phyloP scores from a whole-genome alignment of 768 basidiomycete genomes.

The Hemileccinum rubropunctum region DNA sequence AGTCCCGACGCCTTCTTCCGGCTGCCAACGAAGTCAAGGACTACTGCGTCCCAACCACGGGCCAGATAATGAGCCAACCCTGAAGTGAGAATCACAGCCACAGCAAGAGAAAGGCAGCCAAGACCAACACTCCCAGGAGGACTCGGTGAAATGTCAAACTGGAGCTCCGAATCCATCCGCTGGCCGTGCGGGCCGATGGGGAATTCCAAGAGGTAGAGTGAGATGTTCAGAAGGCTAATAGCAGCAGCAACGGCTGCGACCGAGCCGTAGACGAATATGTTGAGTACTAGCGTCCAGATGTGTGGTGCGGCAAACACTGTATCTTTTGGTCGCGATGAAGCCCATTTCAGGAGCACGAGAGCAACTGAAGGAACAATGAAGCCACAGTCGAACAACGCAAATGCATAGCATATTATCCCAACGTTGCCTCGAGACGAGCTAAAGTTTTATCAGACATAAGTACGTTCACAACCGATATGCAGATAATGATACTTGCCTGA shows the following conservation, averaged over 20 bases:
- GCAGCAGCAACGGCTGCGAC: constrained; percentile 3
- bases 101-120: not conserved
- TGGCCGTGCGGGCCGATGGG: not conserved
- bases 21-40: not conserved
- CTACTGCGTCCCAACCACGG: not conserved
- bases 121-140: constrained; percentile 4
- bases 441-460: too few relatives aligned
- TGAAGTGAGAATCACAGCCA: not conserved
- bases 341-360: constrained; percentile 17
- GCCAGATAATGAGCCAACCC: not conserved
- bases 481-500: constrained; percentile 11
- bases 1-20: too few relatives aligned
- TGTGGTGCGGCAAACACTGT: constrained; percentile 24
- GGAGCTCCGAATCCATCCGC: not conserved
- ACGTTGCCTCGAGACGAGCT: constrained; percentile 23
- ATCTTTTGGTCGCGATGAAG: constrained; percentile 16
- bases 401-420: constrained; percentile 25
- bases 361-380: constrained; percentile 25
- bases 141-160: constrained; percentile 1
- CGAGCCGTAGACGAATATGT: constrained; percentile 4
- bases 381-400: constrained; percentile 26
- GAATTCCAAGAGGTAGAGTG: not conserved
- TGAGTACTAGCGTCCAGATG: constrained; percentile 21
- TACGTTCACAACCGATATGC: too few relatives aligned
- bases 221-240: constrained; percentile 7